These are phyloP conservation scores for Bacterosira constricta DNA, from an alignment of 108 stramenopile genomes.

Conservation along the genomic window DNA sequence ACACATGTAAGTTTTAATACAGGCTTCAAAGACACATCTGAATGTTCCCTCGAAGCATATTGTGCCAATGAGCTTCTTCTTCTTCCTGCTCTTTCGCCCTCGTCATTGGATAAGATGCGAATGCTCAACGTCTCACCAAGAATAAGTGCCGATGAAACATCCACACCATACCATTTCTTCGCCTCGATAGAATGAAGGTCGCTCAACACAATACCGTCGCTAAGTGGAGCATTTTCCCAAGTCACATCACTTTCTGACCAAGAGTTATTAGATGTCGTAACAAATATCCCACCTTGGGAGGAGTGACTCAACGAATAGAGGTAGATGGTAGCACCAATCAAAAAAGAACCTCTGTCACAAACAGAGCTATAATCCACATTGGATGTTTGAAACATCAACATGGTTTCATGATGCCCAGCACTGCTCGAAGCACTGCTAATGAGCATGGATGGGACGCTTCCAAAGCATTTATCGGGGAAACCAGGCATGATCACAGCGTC, in stretches of 20 bases:
- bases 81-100: no score
- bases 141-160: slow-evolving; percentile 29
- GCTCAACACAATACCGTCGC: slow-evolving; percentile 29
- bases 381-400: slow-evolving; percentile 28
- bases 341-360: slow-evolving; percentile 18
- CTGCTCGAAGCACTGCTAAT: slow-evolving; percentile 30
- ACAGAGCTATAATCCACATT: slow-evolving; percentile 25
- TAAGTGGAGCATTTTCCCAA: slow-evolving; percentile 25
- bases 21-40: slow-evolving; percentile 20
- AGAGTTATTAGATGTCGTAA: slow-evolving; percentile 18
- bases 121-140: slow-evolving; percentile 28
- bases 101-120: slow-evolving; percentile 14
- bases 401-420: slow-evolving; percentile 14
- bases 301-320: slow-evolving; percentile 18
- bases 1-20: slow-evolving; percentile 20
- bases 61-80: slow-evolving; percentile 12
- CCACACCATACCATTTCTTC: slow-evolving; percentile 32
- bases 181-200: slow-evolving; percentile 12
- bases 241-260: slow-evolving; percentile 28
- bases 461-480: slow-evolving; percentile 35
- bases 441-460: slow-evolving; percentile 13
- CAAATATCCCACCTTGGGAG: slow-evolving; percentile 28
- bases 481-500: slow-evolving; percentile 34
- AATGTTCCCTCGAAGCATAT: slow-evolving; percentile 28
- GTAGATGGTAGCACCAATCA: slow-evolving; percentile 14